Base-by-base conservation (phyloP, 331 rosid species). In the Quercus tomentella region DNA sequence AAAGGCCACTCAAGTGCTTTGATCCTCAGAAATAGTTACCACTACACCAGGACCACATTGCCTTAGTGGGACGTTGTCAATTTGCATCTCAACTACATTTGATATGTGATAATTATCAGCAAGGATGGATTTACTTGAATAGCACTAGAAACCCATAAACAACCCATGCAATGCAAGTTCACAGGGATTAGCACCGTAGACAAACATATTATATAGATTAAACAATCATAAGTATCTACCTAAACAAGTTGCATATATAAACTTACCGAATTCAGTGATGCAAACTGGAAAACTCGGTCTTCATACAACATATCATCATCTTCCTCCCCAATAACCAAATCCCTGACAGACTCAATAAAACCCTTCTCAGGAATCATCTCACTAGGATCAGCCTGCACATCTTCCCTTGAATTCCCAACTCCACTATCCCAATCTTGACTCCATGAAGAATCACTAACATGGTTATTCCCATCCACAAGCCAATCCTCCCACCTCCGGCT, bases 221-320 rank as follows among this genome's bases (percentile, higher is more conserved):
- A 33, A 33, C 51, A 18, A 11, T 67, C 35, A 20, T 22, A 67
- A 26, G 21, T 18, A 67, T n/a, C 9, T 18, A 20, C 26, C 72
- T 4, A 15, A 20, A 67, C 6, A 66, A 33, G 72, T 67, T 31
- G 25, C 51, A n/a, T 33, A 69, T 49, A 31, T 58, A 45, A 49
- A 81, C 79, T 76, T 82, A 94, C 98, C 81, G 98, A 95, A 76
- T 92, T 95, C 9, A 88, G 81, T 1, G 97, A 92, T 74, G 97
- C 98, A 76, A 91, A 95, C 75, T 85, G 90, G 77, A 95, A 91
- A 63, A 95, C 97, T 37, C 98, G 96, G 63, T 95, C 98, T 84
- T 92, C 97, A 63, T 91, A 94, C 57, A 94, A 97, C 77, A 94
- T 70, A 70, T 94, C 98, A 61, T 91, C 88, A 3, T 91, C 93